Base-by-base conservation (phyloP, 129 eudicot species). In the Helianthus tuberosus region DNA sequence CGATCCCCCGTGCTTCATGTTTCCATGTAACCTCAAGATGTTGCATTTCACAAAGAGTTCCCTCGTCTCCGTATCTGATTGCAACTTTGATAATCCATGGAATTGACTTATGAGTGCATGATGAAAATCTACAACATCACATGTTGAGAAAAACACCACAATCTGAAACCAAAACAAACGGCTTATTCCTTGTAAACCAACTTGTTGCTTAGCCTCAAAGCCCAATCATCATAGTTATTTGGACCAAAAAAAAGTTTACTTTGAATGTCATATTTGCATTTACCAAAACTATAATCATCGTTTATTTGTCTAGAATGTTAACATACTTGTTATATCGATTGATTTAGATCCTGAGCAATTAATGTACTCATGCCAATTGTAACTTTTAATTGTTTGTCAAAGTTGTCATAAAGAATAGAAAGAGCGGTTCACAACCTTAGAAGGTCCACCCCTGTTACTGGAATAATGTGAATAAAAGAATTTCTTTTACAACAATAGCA, bases 71-170 rank as follows among this genome's bases (percentile, higher is more conserved):
- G 80, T 58, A 29, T 85, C 87, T 64, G 86, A 64, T 71, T 73
- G 77, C 0, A 68, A 68, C 48, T 64, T 81, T 27, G 84, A 80
- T 9, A 79, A 47, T 89, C 89, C 87, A 39, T 75, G 85, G 49
- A 90, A 90, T 77, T 86, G 88, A 61, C 81, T 75, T 36, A 90
- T 35, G 44, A 94, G 88, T 70, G 88, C 80, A 78, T 88, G 83
- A 75, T 91, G 99, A 79, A 88, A 94, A 80, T 94, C 96, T 44
- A 94, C 98, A 3, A 96, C 93, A 79, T 94, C 91, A 85, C 98
- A 88, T 29, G 98, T 90, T 29, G 98, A 90, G 74, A 94, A 88
- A 82, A 94, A 94, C 15, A 90, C 97, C 83, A 94, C 98, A 76
- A 94, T 77, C 99, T 94, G 91, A 48, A 78, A 69, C 68, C 78